These are phyloP conservation scores for Linum tenue DNA, from an alignment of 345 rosid genomes.

Conservation along the genomic window DNA sequence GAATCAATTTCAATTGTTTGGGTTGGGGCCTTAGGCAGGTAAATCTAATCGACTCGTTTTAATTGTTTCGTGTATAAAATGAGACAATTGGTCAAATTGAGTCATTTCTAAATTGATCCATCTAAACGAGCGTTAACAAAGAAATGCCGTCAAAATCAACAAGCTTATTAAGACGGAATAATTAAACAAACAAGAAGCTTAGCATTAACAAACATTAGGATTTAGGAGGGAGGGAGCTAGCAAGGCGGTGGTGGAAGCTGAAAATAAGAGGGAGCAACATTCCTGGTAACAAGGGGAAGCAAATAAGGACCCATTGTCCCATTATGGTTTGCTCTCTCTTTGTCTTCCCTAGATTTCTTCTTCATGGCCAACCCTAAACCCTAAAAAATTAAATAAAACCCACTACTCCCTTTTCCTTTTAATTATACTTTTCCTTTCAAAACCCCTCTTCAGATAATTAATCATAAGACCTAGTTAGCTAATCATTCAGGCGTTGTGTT, in stretches of 20 bases:
- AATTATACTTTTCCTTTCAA: background rate
- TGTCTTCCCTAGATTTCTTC: background rate
- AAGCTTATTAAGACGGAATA: background rate
- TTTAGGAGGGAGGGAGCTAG: background rate
- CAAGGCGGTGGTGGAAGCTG: background rate
- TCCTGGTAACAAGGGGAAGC: constrained; percentile 47
- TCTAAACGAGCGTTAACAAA: too few relatives aligned
- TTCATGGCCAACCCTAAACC: too few relatives aligned
- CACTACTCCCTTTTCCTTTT: background rate
- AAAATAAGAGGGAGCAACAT: background rate
- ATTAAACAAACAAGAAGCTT: background rate
- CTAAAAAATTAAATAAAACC: background rate
- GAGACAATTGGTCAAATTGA: too few relatives aligned
- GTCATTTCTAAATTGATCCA: too few relatives aligned
- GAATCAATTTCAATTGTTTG: too few relatives aligned
- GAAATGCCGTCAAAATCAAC: too few relatives aligned
- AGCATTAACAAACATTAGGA: background rate
- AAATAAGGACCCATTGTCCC: constrained; percentile 30
- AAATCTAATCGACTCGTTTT: too few relatives aligned
- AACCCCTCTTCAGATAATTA: background rate
- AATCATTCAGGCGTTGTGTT: too few relatives aligned
- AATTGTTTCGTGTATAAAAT: too few relatives aligned
- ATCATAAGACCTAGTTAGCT: too few relatives aligned
- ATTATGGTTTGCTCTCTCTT: constrained; percentile 7
- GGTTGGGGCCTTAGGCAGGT: too few relatives aligned